Evolutionary conservation across 148 eudicot genomes (phyloP).

Genomic region (Dysphania ambrosioides): DNA sequence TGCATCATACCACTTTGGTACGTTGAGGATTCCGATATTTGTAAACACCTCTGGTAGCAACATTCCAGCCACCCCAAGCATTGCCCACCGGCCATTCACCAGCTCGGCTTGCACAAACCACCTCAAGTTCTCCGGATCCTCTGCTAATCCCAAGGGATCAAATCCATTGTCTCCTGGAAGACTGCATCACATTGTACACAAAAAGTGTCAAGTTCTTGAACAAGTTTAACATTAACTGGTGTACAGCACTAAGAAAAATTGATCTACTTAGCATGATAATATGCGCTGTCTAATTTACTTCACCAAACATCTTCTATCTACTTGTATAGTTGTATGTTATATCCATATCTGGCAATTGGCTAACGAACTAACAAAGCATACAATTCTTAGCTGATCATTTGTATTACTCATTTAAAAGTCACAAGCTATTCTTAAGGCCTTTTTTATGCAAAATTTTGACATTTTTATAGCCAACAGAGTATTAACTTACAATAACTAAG

Average conservation of each 20-base stretch:
- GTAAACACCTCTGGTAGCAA: conserved; percentile 86
- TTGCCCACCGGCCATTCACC: conserved; percentile 91
- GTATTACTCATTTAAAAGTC: too few relatives aligned
- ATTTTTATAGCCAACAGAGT: too few relatives aligned
- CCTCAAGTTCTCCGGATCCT: conserved; percentile 89
- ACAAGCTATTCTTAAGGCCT: too few relatives aligned
- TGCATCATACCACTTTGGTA: conserved; percentile 85
- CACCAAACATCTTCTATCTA: neutral
- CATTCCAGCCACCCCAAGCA: conserved; percentile 95
- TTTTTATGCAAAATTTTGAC: too few relatives aligned
- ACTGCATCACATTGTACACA: conserved; percentile 31
- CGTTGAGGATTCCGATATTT: conserved; percentile 66
- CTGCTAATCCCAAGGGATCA: conserved; percentile 89
- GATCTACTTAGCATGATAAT: too few relatives aligned
- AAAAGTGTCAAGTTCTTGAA: neutral
- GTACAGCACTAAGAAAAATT: too few relatives aligned
- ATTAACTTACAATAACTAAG: too few relatives aligned
- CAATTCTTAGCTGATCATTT: neutral
- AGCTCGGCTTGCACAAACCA: conserved; percentile 98
- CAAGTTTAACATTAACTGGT: too few relatives aligned
- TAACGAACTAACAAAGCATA: neutral
- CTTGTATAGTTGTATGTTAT: too few relatives aligned
- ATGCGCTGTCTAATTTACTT: neutral
- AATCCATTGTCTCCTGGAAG: conserved; percentile 99
- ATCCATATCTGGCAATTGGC: neutral